Evolutionary conservation across 192 early-diverging fungal genomes (phyloP).

Genomic region (Chytriomyces sp.): DNA sequence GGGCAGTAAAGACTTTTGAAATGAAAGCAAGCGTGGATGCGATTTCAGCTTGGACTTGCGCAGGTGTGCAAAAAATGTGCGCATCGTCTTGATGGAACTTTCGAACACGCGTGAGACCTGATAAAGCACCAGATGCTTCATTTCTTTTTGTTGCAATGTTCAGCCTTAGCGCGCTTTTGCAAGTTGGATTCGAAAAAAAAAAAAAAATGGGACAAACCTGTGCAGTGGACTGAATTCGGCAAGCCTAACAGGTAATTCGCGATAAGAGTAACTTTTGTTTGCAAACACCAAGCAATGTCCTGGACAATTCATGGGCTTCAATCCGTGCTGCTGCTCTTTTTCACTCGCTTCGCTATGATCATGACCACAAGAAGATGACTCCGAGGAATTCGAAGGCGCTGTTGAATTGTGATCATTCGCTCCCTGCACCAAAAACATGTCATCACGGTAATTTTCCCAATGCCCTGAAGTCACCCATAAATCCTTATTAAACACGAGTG

Average conservation of each 20-base stretch:
- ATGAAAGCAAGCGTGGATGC: slow-evolving; percentile 76
- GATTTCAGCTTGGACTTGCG: slow-evolving; percentile 84
- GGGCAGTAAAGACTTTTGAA: slow-evolving; percentile 75
- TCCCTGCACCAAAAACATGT: slow-evolving; percentile 78
- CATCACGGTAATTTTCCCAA: slow-evolving; percentile 95
- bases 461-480: slow-evolving; percentile 94
- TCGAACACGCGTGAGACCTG: slow-evolving; percentile 89
- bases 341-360: neutral
- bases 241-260: slow-evolving; percentile 85
- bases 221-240: slow-evolving; percentile 95
- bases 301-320: slow-evolving; percentile 99
- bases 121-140: slow-evolving; percentile 85
- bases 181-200: slow-evolving; percentile 6
- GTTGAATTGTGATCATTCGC: neutral
- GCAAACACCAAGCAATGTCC: slow-evolving; percentile 93
- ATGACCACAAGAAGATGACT: slow-evolving; percentile 34
- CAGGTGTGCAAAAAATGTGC: slow-evolving; percentile 89
- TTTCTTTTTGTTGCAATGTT: slow-evolving; percentile 62
- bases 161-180: neutral
- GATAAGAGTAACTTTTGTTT: slow-evolving; percentile 76
- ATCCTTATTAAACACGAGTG: slow-evolving; percentile 88
- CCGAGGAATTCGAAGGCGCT: slow-evolving; percentile 35
- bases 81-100: slow-evolving; percentile 98
- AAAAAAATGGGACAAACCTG: slow-evolving; percentile 56
- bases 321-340: slow-evolving; percentile 69